Conservation (phyloP, 1,139 yeast species). For the Geotrichum reessii region DNA sequence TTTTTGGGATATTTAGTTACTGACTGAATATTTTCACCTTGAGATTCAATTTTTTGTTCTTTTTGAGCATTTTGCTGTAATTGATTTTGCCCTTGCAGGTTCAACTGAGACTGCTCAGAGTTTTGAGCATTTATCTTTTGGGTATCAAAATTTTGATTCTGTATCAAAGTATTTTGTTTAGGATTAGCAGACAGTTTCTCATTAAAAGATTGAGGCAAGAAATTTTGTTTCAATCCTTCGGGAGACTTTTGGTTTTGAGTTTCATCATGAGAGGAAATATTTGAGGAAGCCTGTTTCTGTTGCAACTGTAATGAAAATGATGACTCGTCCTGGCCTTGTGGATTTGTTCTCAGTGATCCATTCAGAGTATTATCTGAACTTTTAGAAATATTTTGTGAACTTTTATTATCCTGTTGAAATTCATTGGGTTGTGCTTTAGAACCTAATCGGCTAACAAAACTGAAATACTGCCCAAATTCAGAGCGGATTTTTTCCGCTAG, state of each 20-base stretch:
- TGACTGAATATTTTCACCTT: background rate
- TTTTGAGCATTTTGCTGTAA: background rate
- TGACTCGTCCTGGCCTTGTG: background rate
- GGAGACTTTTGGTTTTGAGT: background rate
- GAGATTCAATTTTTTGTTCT: background rate
- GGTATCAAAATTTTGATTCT: background rate
- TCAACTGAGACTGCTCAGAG: background rate
- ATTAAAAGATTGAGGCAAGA: background rate
- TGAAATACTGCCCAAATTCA: constrained; percentile 4
- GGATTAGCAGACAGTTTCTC: too few species aligned
- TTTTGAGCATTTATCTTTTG: background rate
- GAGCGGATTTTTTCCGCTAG: constrained; percentile 1
- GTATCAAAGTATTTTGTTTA: background rate
- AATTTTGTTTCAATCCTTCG: background rate
- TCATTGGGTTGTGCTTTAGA: background rate
- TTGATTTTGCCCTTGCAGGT: background rate
- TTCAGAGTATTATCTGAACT: background rate
- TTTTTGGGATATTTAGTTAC: background rate
- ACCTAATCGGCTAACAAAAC: background rate
- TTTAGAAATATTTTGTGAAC: background rate
- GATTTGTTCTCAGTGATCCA: background rate
- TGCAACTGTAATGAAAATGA: background rate
- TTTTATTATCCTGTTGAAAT: background rate
- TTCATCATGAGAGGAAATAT: background rate
- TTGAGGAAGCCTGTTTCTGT: background rate